A percentile compares a stretch with the other conserved stretches of the same genome.
These are phyloP conservation scores for Neurospora sp. DNA, from an alignment of 495 filamentous ascomycete species.

Conservation along the genomic window DNA sequence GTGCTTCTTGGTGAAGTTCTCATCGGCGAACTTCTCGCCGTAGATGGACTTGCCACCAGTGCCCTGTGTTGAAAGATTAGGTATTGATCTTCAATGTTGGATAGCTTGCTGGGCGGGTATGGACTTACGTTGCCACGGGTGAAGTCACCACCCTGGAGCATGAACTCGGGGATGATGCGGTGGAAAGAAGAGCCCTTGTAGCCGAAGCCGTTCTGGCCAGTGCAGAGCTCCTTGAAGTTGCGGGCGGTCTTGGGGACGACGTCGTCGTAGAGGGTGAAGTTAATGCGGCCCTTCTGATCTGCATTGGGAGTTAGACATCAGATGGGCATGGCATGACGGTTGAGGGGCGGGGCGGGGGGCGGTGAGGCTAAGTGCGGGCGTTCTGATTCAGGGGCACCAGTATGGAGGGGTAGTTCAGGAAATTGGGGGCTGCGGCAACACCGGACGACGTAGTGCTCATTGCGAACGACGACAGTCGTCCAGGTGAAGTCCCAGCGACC, in stretches of 20 bases:
- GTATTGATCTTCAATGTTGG: background rate
- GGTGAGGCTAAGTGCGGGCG: background rate
- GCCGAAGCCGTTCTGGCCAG: constrained; percentile 81
- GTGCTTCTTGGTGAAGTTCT: constrained; percentile 67
- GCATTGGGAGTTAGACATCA: constrained; percentile 14
- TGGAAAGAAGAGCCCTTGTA: constrained; percentile 81
- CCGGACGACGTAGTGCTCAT: background rate
- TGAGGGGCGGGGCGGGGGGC: background rate
- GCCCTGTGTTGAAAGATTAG: constrained; percentile 39
- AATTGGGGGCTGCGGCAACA: background rate
- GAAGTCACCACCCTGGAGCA: constrained; percentile 99
- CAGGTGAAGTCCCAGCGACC: background rate
- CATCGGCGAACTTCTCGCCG: constrained; percentile 74
- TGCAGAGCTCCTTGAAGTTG: constrained; percentile 94
- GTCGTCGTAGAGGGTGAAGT: constrained; percentile 82
- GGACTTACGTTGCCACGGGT: constrained; percentile 78
- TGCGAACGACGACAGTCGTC: background rate
- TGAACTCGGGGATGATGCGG: constrained; percentile 92
- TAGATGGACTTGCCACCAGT: constrained; percentile 84
- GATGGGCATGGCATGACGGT: background rate
- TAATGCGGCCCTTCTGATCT: constrained; percentile 74
- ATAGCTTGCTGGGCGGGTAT: background rate
- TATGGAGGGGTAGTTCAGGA: background rate
- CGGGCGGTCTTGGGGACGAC: constrained; percentile 82
- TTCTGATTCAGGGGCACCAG: background rate